Base-by-base conservation (phyloP, 169 alveolate species). In the Plasmodium cynomolgi region DNA sequence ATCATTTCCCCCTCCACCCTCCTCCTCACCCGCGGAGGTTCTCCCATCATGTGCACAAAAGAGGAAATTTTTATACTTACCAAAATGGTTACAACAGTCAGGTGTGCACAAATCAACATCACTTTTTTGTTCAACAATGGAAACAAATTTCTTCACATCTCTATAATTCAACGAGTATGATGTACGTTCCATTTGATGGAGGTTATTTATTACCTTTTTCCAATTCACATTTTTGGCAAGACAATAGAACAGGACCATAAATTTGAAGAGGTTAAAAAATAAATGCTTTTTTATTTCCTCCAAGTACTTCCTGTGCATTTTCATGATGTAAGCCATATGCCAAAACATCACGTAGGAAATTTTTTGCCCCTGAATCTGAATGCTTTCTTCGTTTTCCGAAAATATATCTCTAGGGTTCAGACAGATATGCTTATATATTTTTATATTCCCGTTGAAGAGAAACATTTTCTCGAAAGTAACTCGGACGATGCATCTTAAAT, bases 381-480 rank as follows among this genome's bases (percentile, higher is more conserved):
- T 73, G 26, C 62, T 54, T 68, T 68, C 37, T 31, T 26, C 84
- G 6, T 68, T 34, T 15, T 20, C 44, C 39, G 29, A 34, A 74
- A 41, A 56, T 44, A 47, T 29, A 47, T 71, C 91, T 20, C 62
- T 31, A 15, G 72, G 39, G 56, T 81, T 81, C 6, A 91, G 50
- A 47, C 81, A 91, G 8, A 91, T n/a, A 34, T 81, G 56, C 71
- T 91, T 91, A 73, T 82, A 81, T 81, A 91, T 91, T 72, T 72
- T 81, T 31, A 91, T 91, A 33, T 31, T 82, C 20, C 56, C 56
- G 33, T 31, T 31, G 83, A 91, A 58, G 39, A 81, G 54, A 81
- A 91, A 91, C 92, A 91, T 91, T 91, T 91, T 91, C 15, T 91
- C 34, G 58, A 72, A 91, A 82, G 83, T 91, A 7, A 31, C 56